Evolutionary conservation across 768 basidiomycete species (phyloP).

Genomic region (Lactifluus volemus): DNA sequence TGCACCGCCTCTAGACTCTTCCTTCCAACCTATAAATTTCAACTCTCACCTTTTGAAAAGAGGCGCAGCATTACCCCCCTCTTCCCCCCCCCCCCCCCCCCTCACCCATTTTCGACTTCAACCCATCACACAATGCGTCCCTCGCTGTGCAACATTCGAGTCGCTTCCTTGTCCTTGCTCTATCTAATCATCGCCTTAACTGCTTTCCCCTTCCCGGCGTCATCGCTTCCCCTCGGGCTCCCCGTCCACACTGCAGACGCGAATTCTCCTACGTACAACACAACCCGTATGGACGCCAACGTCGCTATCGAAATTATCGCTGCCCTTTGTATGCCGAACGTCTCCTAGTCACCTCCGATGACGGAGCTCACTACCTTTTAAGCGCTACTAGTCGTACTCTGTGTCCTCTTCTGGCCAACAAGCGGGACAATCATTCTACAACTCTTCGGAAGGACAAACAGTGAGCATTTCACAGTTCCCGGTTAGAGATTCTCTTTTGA

Average conservation of each 20-base stretch:
- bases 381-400: not conserved
- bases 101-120: not conserved
- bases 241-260: not conserved
- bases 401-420: not conserved
- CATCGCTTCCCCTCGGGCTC: not conserved
- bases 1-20: too few species aligned
- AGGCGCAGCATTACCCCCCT: not conserved
- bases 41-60: too few species aligned
- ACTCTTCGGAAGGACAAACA: not conserved
- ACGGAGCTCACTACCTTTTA: not conserved
- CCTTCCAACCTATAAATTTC: too few species aligned
- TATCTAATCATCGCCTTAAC: not conserved
- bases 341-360: not conserved
- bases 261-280: too few species aligned
- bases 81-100: not conserved
- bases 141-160: not conserved
- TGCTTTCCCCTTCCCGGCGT: not conserved
- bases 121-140: not conserved
- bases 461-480: not conserved
- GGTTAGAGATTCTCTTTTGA: not conserved
- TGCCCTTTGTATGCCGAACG: not conserved
- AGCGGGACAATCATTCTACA: not conserved
- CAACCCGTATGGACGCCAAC: not conserved
- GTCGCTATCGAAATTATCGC: not conserved
- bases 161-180: not conserved